These are phyloP conservation scores for sunflower (Helianthus annuus) DNA, from an alignment of 129 eudicot genomes.

Conservation along the genomic window HanXRQr2.0-SUNRISE NC_035443.2:46953849-46954348, in stretches of 20 bases:
- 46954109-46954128: conserved; percentile 68
- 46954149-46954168: conserved; percentile 81
- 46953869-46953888: conserved; percentile 65
- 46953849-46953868: conserved; percentile 66
- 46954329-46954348: too few species aligned
- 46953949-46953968: conserved; percentile 68
- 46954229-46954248: conserved; percentile 66
- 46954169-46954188: conserved; percentile 99
- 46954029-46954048: conserved; percentile 90
- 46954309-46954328: neutral
- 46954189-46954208: conserved; percentile 89
- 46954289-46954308: conserved; percentile 11
- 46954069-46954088: conserved; percentile 74
- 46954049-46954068: conserved; percentile 93
- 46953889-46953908: conserved; percentile 85
- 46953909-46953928: conserved; percentile 71
- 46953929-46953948: conserved; percentile 79
- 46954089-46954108: conserved; percentile 75
- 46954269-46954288: conserved; percentile 62
- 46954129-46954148: conserved; percentile 93
- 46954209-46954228: conserved; percentile 89
- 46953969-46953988: conserved; percentile 64
- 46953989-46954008: conserved; percentile 79
- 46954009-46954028: conserved; percentile 96
- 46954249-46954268: conserved; percentile 86